Conservation (phyloP, 148 eudicot genomes). For the Silene uniflora region DNA sequence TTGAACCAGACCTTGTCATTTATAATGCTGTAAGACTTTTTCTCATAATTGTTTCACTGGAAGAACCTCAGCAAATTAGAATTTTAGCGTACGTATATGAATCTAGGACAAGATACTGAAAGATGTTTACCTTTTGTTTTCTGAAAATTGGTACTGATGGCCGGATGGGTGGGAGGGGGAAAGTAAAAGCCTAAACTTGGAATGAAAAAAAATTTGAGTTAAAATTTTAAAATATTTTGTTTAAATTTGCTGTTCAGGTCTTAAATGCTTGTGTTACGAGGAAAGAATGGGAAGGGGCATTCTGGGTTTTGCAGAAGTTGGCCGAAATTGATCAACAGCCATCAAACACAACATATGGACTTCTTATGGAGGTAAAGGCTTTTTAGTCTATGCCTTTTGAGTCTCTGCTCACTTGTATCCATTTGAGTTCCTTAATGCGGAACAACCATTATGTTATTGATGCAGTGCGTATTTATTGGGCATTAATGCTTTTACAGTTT, state of each 20-base stretch:
- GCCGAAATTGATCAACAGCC: conserved; percentile 57
- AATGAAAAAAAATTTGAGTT: neutral
- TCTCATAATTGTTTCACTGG: neutral
- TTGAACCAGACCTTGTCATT: conserved; percentile 76
- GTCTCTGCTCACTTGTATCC: neutral
- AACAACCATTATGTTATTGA: neutral
- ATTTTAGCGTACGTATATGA: neutral
- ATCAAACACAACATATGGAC: conserved; percentile 78
- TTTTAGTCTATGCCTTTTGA: conserved; percentile 4
- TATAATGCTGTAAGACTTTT: conserved; percentile 75
- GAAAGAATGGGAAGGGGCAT: conserved; percentile 88
- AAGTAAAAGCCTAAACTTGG: neutral
- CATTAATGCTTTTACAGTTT: neutral
- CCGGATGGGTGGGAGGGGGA: neutral
- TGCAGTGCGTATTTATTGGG: conserved; percentile 5
- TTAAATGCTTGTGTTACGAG: conserved; percentile 79
- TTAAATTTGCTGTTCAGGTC: conserved; percentile 40
- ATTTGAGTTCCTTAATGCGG: neutral
- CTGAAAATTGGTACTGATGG: neutral
- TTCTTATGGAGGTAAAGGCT: conserved; percentile 82
- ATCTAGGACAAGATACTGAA: conserved; percentile 9
- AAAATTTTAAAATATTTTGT: neutral
- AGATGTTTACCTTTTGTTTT: neutral
- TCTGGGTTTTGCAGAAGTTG: conserved; percentile 89
- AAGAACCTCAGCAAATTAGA: neutral